Evolutionary conservation across 148 eudicot species (phyloP), one percentile per base, ranked within the genome.

Genomic region (Rhododendron williamsianum): DNA sequence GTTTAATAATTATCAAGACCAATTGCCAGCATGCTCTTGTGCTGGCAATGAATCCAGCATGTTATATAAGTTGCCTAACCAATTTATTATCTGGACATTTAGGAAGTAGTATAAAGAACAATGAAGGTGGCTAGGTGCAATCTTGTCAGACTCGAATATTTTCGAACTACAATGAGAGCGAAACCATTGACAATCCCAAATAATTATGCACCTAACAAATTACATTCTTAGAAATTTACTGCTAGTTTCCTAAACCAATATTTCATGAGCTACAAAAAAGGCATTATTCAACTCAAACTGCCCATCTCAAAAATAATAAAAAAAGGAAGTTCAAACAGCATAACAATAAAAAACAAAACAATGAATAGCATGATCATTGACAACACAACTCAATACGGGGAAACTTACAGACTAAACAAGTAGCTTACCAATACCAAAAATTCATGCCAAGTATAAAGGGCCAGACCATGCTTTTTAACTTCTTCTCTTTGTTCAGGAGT

Each of bases 391-490:
- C 0, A 3, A 58, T 21, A 21, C 10, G 35, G 73, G 35, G 4
- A 23, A 45, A 18, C 10, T n/a, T 25, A 67, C 15, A 35, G 69
- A 85, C 54, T 49, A 67, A 77, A 15, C 4, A 81, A 45, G 43
- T 78, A 83, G 84, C 91, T 88, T 91, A 97, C 99, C 98, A 94
- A 78, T 79, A 87, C 85, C 89, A 95, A 84, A 90, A 97, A 97
- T 80, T 95, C 98, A 85, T 97, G 91, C 99, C 99, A 97, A 45
- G 92, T 78, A 90, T 95, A 92, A 33, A 93, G 89, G 78, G 87
- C 63, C 87, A 94, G 56, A 56, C 96, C 98, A 86, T 84, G 87
- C 56, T 97, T 93, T 82, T 90, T 91, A 86, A 90, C 91, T 87
- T 94, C 95, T 88, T 92, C 93, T 88, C 86, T 90, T 84, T 94